Base-by-base conservation (phyloP, 2,329 filamentous ascomycete species). In the Fusarium napiforme region DNA sequence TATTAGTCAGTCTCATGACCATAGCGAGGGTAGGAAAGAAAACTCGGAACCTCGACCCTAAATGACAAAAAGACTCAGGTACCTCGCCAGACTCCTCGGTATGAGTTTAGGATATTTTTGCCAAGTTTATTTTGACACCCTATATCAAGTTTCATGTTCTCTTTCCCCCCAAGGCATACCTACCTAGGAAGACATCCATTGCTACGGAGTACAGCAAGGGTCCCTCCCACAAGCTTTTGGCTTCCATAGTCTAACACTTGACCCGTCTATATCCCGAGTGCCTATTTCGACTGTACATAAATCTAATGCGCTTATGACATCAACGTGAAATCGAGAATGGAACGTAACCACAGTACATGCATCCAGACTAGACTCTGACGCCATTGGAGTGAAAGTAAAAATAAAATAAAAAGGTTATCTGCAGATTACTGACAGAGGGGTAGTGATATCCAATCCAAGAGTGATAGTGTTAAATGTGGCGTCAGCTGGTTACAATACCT, bases 361-460 rank as follows among this genome's bases (percentile, higher is more conserved):
- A 50, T 14, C 11, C 16, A 50, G 66, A 60, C 40, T 30, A 56
- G 66, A 60, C 45, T 42, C 59, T 68, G 71, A 67, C 49, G 45
- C 37, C 50, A 21, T 26, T 36, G 9, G 34, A 40, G 34, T 11
- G 26, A 40, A 28, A 53, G 23, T 26, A 28, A n/a, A 53, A 52
- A 28, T 12, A 28, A 28, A n/a, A 55, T 16, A 55, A 40, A 40
- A 52, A 36, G 23, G n/a, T 9, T 26, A 37, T 21, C 16, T 46
- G 26, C 36, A 37, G 36, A 37, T 37, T 36, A 14, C 9, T 30
- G 45, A 60, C 15, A 39, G 65, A 58, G 65, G 60, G 70, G 53
- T 71, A 43, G 23, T 40, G 42, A 36, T 19, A 37, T 49, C 34
- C 15, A 39, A 37, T 49, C 34, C 15, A 39, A 36, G 23, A 43